Conservation (phyloP, 441 rosid species). For the Gossypium davidsonii region DNA sequence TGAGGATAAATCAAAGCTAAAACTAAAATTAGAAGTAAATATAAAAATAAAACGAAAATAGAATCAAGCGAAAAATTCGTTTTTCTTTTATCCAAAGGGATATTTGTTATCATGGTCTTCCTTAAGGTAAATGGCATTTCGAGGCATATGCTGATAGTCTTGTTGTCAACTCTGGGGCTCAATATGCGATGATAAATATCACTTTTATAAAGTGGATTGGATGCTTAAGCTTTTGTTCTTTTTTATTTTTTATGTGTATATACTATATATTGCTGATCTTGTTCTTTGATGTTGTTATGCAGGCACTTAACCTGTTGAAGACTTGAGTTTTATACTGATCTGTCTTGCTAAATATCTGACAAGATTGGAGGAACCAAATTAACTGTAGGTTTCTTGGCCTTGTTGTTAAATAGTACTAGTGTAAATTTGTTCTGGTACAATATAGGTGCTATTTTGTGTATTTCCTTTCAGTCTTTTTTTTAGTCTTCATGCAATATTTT, state of each 20-base stretch:
- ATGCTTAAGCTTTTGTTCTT: neutral
- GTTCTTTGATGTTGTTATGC: neutral
- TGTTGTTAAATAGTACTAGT: neutral
- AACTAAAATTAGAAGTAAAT: neutral
- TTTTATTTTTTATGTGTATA: neutral
- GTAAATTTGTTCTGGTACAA: neutral
- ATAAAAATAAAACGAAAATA: neutral
- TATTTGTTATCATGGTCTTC: conserved; percentile 19
- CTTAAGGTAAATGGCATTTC: conserved; percentile 24
- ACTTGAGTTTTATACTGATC: neutral
- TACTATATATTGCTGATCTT: neutral
- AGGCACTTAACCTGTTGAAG: neutral
- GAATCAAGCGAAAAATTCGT: neutral
- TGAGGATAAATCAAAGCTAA: neutral
- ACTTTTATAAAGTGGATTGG: neutral
- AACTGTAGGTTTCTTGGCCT: conserved; percentile 19
- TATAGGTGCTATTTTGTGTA: neutral
- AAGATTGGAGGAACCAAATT: conserved; percentile 18
- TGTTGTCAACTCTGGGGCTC: conserved; percentile 24
- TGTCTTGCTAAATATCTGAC: neutral
- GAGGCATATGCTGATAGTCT: conserved; percentile 16
- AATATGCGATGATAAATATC: conserved; percentile 1
- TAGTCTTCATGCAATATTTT: neutral
- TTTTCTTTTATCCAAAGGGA: neutral
- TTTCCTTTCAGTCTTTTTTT: neutral